Evolutionary conservation across 305 asterid genomes (phyloP).

Genomic region (Fraxinus greggii): DNA sequence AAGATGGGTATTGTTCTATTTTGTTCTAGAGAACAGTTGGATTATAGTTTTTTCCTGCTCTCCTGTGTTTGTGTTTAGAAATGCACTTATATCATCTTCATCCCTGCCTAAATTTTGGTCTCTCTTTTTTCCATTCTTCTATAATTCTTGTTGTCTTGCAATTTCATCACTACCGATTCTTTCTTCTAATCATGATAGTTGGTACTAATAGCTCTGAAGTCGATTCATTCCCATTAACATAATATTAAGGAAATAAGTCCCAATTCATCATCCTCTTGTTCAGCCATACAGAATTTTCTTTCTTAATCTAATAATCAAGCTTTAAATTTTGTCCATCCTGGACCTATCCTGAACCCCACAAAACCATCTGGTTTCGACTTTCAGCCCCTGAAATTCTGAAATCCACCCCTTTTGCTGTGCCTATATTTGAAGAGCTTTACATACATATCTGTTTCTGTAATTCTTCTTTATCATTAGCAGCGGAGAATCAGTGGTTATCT

Average conservation of each 20-base stretch:
- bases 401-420: neutral
- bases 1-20: conserved; percentile 69
- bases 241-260: neutral
- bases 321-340: neutral
- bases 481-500: neutral
- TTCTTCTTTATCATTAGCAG: neutral
- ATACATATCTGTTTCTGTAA: neutral
- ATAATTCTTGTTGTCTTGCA: neutral
- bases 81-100: neutral
- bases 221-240: neutral
- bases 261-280: neutral
- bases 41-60: neutral
- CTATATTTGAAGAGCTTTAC: neutral
- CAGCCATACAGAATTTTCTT: neutral
- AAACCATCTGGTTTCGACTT: neutral
- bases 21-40: neutral
- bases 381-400: neutral
- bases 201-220: neutral
- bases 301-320: neutral
- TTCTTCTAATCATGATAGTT: neutral
- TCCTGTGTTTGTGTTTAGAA: neutral
- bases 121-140: neutral
- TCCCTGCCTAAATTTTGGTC: neutral
- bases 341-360: neutral
- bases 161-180: neutral